A percentile compares a stretch with the other conserved stretches of the same genome.
Conservation (phyloP, 495 filamentous ascomycete species). For the Annulohypoxylon nitens region DNA sequence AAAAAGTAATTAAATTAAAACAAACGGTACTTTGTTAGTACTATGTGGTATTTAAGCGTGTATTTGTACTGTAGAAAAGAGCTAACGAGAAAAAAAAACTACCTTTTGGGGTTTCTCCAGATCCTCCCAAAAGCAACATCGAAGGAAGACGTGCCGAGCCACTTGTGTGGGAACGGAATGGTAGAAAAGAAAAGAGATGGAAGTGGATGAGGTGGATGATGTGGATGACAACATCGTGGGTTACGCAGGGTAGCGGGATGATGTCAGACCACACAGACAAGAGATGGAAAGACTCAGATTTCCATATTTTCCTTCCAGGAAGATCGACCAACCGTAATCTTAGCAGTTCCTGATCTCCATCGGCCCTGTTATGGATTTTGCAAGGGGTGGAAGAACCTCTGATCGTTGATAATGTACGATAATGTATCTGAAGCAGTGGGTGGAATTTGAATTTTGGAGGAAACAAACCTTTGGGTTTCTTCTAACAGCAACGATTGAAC, state of each 20-base stretch:
- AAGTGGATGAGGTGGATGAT: too few relatives aligned
- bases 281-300: slow-evolving; percentile 32
- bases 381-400: slow-evolving; percentile 26
- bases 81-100: not conserved
- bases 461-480: not conserved
- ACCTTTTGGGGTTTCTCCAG: not conserved
- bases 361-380: slow-evolving; percentile 38
- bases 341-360: slow-evolving; percentile 40
- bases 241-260: slow-evolving; percentile 48
- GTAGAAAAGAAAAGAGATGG: slow-evolving; percentile 27
- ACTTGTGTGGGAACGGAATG: slow-evolving; percentile 4
- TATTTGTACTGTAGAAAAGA: not conserved
- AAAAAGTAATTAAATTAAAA: slow-evolving; percentile 5
- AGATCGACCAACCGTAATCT: slow-evolving; percentile 48
- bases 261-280: slow-evolving; percentile 44
- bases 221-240: slow-evolving; percentile 42
- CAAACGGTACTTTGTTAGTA: not conserved
- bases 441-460: not conserved
- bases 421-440: slow-evolving; percentile 7
- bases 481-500: not conserved
- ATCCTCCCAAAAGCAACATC: not conserved
- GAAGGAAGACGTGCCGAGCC: slow-evolving; percentile 16
- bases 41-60: not conserved
- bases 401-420: not conserved
- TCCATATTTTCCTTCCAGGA: slow-evolving; percentile 27